Conservation (phyloP, 1,284 basidiomycete genomes). For the Leccinum griseonigrum region DNA sequence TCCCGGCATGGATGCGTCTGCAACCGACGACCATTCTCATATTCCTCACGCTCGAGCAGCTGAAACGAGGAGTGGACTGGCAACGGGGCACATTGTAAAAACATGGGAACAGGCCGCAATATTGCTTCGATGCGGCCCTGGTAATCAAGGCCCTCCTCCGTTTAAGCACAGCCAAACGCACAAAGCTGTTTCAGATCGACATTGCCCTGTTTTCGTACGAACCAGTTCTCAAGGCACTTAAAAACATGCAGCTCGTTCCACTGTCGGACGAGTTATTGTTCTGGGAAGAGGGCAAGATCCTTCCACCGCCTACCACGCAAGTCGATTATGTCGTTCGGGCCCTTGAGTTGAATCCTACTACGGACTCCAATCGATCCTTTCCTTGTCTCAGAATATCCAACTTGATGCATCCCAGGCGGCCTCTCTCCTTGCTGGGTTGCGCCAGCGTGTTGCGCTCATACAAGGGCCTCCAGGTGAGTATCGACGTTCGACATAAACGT, state of each 20-base stretch:
- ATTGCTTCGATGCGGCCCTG: no score
- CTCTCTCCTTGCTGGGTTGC: slow-evolving; percentile 51
- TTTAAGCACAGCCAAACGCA: slow-evolving; percentile 37
- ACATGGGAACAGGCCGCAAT: not conserved
- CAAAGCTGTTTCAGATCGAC: slow-evolving; percentile 56
- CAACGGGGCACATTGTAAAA: slow-evolving; percentile 19
- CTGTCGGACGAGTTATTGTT: slow-evolving; percentile 50
- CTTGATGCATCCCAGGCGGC: slow-evolving; percentile 52
- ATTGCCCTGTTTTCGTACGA: slow-evolving; percentile 62
- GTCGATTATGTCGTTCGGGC: slow-evolving; percentile 22
- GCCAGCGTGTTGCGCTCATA: slow-evolving; percentile 54
- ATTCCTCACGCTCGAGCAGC: slow-evolving; percentile 69
- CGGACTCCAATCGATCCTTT: slow-evolving; percentile 41
- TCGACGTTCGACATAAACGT: not conserved
- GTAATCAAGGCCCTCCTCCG: slow-evolving; percentile 41
- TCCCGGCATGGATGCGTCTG: slow-evolving; percentile 81
- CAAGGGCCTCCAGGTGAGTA: slow-evolving; percentile 63
- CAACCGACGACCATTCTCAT: slow-evolving; percentile 85
- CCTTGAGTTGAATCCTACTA: slow-evolving; percentile 34
- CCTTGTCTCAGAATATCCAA: slow-evolving; percentile 35
- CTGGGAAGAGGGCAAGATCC: slow-evolving; percentile 35
- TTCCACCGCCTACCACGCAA: slow-evolving; percentile 2
- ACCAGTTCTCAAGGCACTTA: slow-evolving; percentile 53
- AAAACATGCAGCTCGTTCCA: slow-evolving; percentile 44
- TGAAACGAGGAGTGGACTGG: slow-evolving; percentile 26